Percentiles rank a stretch among this genome's conserved stretches.
phyloP scores from a whole-genome alignment of 2,329 filamentous ascomycete genomes.

The Claviceps digitariae region DNA sequence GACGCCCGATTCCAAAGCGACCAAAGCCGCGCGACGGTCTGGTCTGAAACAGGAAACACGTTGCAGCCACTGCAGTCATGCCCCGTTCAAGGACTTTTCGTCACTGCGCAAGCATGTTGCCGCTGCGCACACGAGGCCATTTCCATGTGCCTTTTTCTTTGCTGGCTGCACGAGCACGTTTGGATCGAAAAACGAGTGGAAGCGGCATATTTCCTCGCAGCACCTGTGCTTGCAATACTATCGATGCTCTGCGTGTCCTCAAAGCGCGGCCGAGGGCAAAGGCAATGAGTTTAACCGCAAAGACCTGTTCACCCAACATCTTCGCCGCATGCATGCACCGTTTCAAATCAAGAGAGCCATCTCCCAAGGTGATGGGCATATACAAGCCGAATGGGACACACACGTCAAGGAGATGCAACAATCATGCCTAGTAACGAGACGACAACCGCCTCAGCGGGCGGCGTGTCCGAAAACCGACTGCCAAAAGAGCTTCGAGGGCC shows the following conservation, averaged over 20 bases:
- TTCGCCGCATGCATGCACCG: constrained; percentile 83
- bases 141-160: constrained; percentile 73
- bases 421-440: constrained; percentile 57
- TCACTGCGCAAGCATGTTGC: constrained; percentile 54
- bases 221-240: constrained; percentile 63
- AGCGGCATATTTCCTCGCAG: constrained; percentile 81
- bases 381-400: constrained; percentile 49
- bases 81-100: constrained; percentile 53
- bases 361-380: constrained; percentile 42
- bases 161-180: constrained; percentile 78
- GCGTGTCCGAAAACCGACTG: constrained; percentile 63
- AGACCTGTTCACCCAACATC: constrained; percentile 88
- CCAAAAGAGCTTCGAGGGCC: constrained; percentile 53
- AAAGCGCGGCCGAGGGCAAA: constrained; percentile 39
- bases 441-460: constrained; percentile 56
- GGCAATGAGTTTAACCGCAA: constrained; percentile 79
- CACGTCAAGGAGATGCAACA: constrained; percentile 58
- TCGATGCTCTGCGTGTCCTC: constrained; percentile 47
- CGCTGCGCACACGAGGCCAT: constrained; percentile 57
- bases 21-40: constrained; percentile 31
- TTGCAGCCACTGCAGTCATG: constrained; percentile 48
- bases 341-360: constrained; percentile 47
- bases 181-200: constrained; percentile 95
- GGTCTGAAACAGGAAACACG: constrained; percentile 47
- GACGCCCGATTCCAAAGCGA: constrained; percentile 17